Base-by-base conservation (phyloP, 2,329 filamentous ascomycete genomes). In the Chaetothyriales sp. region DNA sequence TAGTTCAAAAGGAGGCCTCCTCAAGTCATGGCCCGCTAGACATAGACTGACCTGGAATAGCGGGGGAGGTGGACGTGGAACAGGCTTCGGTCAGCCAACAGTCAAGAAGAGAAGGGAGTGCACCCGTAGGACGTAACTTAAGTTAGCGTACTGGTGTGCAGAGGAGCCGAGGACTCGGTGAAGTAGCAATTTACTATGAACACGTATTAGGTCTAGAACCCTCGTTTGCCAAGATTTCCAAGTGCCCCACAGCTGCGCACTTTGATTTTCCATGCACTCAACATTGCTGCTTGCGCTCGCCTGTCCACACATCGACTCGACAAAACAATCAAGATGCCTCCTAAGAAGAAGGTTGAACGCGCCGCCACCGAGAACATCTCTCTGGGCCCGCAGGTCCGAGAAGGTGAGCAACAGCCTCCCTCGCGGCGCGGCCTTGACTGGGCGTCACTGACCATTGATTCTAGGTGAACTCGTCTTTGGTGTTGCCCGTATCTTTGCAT, bases 401-500 rank as follows among this genome's bases (percentile, higher is more conserved):
- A 95, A 80, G 89, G 87, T 90, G 72, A 69, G 80, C 69, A 61
- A 60, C 43, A 46, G 46, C 54, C 7, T 6, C 39, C 9, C 1
- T 39, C 8, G 20, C 42, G 48, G 20, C 42, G 48, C 42, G 18
- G 19, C 20, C 22, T 56, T 46, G 32, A 39, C 32, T 2, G 26
- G 19, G 26, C 7, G 5, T 49, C n/a, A n/a, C 46, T 36, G 1
- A 10, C 49, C 4, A n/a, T 47, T 20, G 1, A 10, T 47, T 47
- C 55, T 62, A 90, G 88, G 88, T 76, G 87, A 94, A 78, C 86
- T 94, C 73, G 88, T 95, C 73, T 95, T 95, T 73, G 89, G 89
- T 73, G 89, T 95, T 76, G 89, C 89, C 71, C 86, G 89, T 73
- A 95, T 95, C 79, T 92, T 95, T 75, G 89, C 89, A 67, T 94